Evolutionary conservation across 768 basidiomycete species (phyloP), one percentile per base, ranked within the genome.

Genomic region (Trametes sanguinea): DNA sequence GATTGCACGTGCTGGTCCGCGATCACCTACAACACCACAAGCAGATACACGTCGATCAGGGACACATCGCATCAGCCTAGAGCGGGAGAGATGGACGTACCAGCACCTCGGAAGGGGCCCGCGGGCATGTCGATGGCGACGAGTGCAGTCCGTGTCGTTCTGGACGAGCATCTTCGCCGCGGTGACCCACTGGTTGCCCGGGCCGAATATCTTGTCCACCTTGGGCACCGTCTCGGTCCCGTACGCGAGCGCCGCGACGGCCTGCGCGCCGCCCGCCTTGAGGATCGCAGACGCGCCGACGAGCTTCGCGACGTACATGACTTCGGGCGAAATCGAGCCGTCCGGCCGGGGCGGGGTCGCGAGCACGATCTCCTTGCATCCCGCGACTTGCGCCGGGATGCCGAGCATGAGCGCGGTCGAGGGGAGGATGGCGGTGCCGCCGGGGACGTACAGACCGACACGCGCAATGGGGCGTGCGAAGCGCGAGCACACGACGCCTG

Each of bases 71-170:
- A 6, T 46, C 5, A 16, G 42, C 22, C 7, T n/a, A 27, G 27
- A 16, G 33, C 17, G 48, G 13, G 30, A 33, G 29, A 43, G 42
- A 22, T 17, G 45, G 5, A 84, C 90, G 78, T 70, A 97, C 97
- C 69, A 99, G 80, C 27, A 99, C 96, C 76, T 99, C 97, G 3
- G 92, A 95, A 95, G 32, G 97, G 97, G 6, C 97, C 97, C 37
- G 97, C 97, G 51, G 97, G 97, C 94, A 99, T 98, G 75, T 99
- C 97, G 69, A 98, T 99, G 14, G 93, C 91, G 6, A 98, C 95
- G 64, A 95, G 75, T 8, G 97, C 96, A n/a, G 69, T 95, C 92
- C 11, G 95, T 95, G 72, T 99, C 97, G 75, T 98, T 99, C 73
- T 98, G 95, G 29, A 99, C 96, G 56, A 96, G 76, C 97, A 99